A percentile compares a stretch with the other conserved stretches of the same genome.
These are phyloP conservation scores for Diphasiastrum complanatum DNA, from an alignment of 83 land plant genomes.

Conservation along the genomic window DNA sequence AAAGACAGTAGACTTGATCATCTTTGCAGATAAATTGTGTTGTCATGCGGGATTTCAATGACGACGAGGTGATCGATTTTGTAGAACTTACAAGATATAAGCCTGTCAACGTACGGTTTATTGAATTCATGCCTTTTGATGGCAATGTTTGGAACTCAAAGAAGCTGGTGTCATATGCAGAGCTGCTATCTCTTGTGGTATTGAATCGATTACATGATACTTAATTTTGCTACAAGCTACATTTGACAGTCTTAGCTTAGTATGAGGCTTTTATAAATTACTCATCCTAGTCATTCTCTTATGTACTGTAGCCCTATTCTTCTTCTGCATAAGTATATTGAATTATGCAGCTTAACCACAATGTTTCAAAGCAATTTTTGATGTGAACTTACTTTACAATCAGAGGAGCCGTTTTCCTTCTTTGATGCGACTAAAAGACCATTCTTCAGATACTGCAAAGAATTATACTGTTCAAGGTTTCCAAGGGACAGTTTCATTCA, in stretches of 20 bases:
- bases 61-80: conserved; percentile 90
- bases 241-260: too few species aligned
- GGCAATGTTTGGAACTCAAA: conserved; percentile 98
- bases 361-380: background rate
- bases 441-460: conserved; percentile 82
- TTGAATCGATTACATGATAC: conserved; percentile 7
- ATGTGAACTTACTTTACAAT: conserved; percentile 2
- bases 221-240: too few species aligned
- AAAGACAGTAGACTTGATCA: background rate
- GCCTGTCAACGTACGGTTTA: conserved; percentile 80
- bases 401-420: conserved; percentile 51
- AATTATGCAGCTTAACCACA: background rate
- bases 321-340: background rate
- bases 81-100: conserved; percentile 73
- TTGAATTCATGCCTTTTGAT: conserved; percentile 99
- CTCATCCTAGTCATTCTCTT: background rate
- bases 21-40: conserved; percentile 76
- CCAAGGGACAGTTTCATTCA: conserved; percentile 76
- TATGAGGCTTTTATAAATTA: too few species aligned
- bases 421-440: conserved; percentile 60
- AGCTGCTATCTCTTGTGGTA: conserved; percentile 79
- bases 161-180: conserved; percentile 84
- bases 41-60: conserved; percentile 92
- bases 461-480: conserved; percentile 71
- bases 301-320: background rate